Percentiles rank a stretch among this genome's conserved stretches.
These are phyloP conservation scores for Dunaliella primolecta DNA, from an alignment of 139 green algal genomes.

Conservation along the genomic window DNA sequence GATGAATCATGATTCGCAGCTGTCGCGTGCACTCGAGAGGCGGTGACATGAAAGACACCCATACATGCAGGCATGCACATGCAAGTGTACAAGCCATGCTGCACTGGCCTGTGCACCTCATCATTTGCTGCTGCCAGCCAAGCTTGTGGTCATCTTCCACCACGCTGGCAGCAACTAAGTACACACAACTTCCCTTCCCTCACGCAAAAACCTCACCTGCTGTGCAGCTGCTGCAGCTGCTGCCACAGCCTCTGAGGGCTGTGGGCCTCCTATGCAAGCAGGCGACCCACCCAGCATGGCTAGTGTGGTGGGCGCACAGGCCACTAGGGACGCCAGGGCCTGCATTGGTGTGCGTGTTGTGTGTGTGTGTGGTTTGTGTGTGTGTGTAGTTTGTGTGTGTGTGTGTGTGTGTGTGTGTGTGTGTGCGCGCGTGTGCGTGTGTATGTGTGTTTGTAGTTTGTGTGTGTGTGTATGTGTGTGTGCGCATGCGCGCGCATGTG, in stretches of 20 bases:
- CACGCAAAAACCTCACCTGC: not conserved
- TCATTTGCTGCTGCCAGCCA: too few species aligned
- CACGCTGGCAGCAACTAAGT: too few species aligned
- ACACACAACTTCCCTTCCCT: too few species aligned
- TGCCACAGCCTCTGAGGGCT: not conserved
- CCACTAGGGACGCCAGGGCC: conserved; percentile 5
- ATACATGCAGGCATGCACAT: too few species aligned
- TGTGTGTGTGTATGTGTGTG: not conserved
- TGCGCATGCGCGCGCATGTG: not conserved
- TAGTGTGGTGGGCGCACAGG: conserved; percentile 6
- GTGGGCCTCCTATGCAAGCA: not conserved
- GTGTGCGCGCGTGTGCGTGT: not conserved
- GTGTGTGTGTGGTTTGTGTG: too few species aligned
- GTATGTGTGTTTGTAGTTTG: not conserved
- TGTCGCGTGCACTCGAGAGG: not conserved
- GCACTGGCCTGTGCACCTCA: too few species aligned
- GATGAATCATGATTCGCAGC: not conserved
- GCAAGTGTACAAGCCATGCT: too few species aligned
- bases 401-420: not conserved
- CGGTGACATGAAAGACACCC: too few species aligned
- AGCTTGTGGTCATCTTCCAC: too few species aligned
- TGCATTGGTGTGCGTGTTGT: not conserved
- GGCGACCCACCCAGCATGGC: not conserved
- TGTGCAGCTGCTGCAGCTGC: not conserved
- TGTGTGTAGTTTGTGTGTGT: not conserved